phyloP scores from a whole-genome alignment of 2,329 filamentous ascomycete species.

The Penicillium sp. region DNA sequence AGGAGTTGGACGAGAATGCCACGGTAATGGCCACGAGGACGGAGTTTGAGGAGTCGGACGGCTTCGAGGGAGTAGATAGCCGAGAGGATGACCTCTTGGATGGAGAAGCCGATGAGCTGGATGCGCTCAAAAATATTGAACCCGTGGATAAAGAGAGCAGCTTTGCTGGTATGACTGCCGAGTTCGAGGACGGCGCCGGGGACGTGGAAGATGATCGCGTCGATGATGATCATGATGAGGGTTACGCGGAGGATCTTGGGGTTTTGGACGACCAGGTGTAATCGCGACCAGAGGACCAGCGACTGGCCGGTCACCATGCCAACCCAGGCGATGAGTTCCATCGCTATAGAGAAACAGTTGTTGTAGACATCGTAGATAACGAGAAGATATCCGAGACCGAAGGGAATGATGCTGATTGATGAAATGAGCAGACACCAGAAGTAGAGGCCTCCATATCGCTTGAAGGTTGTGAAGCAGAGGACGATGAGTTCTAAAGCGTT shows the following conservation, averaged over 20 bases:
- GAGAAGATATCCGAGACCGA: conserved; percentile 48
- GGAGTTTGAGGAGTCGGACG: conserved; percentile 48
- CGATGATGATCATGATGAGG: conserved; percentile 47
- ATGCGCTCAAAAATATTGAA: conserved; percentile 53
- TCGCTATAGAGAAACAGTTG: conserved; percentile 37
- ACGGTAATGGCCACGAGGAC: conserved; percentile 39
- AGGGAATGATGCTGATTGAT: conserved; percentile 45
- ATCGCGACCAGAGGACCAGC: conserved; percentile 50
- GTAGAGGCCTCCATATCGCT: conserved; percentile 46
- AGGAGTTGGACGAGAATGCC: conserved; percentile 48
- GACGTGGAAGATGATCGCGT: conserved; percentile 44
- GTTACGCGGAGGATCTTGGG: conserved; percentile 36
- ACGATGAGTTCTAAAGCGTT: conserved; percentile 50
- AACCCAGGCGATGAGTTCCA: conserved; percentile 47
- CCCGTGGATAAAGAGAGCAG: conserved; percentile 25
- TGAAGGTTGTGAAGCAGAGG: conserved; percentile 50
- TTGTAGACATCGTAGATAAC: conserved; percentile 42
- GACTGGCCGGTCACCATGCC: conserved; percentile 51
- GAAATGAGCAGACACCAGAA: conserved; percentile 50
- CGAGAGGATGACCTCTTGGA: conserved; percentile 56
- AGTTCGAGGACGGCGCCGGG: conserved; percentile 45
- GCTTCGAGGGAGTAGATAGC: conserved; percentile 55
- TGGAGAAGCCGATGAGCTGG: conserved; percentile 55
- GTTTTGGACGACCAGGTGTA: conserved; percentile 47
- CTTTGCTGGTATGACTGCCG: conserved; percentile 33